Evolutionary conservation across 306 rosid genomes (phyloP).

Genomic region (Cyclanthera cordifolia): DNA sequence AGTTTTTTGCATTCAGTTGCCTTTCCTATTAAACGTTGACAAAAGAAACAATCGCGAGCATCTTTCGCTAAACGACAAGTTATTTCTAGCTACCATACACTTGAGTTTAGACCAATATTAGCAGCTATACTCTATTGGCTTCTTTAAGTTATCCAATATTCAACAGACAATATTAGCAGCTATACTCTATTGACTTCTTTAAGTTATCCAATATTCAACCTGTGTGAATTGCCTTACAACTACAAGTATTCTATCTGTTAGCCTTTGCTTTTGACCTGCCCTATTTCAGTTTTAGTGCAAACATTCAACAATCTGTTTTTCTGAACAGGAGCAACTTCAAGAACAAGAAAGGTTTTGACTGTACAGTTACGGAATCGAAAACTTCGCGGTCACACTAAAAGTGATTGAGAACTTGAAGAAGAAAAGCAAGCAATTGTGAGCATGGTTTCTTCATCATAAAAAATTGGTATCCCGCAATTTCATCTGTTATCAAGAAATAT

Average conservation of each 20-base stretch:
- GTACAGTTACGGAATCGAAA: not conserved
- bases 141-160: too few species aligned
- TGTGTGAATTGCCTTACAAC: not conserved
- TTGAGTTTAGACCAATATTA: not conserved
- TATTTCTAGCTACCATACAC: not conserved
- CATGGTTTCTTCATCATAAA: too few species aligned
- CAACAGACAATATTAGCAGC: not conserved
- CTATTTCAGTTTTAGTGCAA: not conserved
- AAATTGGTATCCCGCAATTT: not conserved
- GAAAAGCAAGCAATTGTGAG: not conserved
- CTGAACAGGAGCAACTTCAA: constrained; percentile 58
- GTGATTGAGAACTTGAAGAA: not conserved
- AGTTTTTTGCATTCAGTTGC: not conserved
- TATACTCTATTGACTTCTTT: not conserved
- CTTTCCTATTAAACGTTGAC: not conserved
- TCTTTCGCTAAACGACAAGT: not conserved
- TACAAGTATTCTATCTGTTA: not conserved
- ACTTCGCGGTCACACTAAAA: not conserved
- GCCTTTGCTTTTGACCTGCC: not conserved
- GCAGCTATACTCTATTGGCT: not conserved
- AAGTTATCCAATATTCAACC: not conserved
- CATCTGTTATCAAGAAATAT: not conserved
- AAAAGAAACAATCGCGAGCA: not conserved
- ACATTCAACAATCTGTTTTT: constrained; percentile 9
- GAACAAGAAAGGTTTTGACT: constrained; percentile 43